Evolutionary conservation across 75 land plant genomes (phyloP), one percentile per base, ranked within the genome.

Genomic region (Ceratopteris richardii): DNA sequence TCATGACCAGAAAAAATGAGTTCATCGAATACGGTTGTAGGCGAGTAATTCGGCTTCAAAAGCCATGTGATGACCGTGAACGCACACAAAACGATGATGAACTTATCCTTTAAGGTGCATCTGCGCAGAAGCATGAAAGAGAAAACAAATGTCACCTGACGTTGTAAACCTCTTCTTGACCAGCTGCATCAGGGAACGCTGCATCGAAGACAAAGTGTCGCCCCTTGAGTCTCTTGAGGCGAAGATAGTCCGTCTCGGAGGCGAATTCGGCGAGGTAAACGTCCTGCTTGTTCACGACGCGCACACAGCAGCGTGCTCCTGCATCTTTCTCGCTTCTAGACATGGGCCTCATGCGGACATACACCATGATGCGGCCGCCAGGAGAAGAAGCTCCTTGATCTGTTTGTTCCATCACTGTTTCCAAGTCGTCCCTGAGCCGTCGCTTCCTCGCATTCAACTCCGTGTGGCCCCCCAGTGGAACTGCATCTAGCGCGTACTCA

Each of bases 131-230:
- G n/a, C n/a, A n/a, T n/a, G n/a, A n/a, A n/a, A n/a, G n/a, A n/a
- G n/a, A 16, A 57, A 31, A 31, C 2, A 40, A n/a, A n/a, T n/a
- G 20, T 4, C 17, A 68, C 71, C 67, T 68, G 33, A 69, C 39
- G 2, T 31, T 33, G 19, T 68, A 68, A 56, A 68, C 71, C n/a
- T 68, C 58, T 22, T 62, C 22, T 37, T 68, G 71, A 1, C 25
- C 67, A 1, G 57, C 36, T 16, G 17, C 1, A 13, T 54, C 46
- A 48, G 53, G 44, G 52, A 68, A 68, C 18, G 52, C 58, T 16
- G 57, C 71, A 68, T 68, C 66, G 51, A 68, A 68, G 24, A 44
- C 44, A 20, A 29, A 68, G 27, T 54, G 47, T 13, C 71, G 71
- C 17, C 58, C 67, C 10, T 42, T 7, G 18, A 33, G 23, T 21